Conservation (phyloP, 805 yeast species). For the Yarrowia sp. region DNA sequence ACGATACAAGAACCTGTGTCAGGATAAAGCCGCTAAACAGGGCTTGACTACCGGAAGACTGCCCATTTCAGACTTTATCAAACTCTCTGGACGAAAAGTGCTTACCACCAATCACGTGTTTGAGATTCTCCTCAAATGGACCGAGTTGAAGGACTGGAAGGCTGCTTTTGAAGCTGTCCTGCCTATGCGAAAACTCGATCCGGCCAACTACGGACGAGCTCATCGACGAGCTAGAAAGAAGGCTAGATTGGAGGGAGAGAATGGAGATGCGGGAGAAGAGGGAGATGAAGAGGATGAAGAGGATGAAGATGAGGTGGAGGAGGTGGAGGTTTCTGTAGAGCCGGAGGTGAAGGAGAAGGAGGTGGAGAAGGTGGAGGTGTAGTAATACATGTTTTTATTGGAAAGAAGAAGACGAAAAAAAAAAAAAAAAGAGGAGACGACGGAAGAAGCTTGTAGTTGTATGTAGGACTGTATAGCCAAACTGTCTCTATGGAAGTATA, state of each 20-base stretch:
- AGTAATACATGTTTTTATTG: slow-evolving; percentile 1
- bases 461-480: too few species aligned
- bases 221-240: slow-evolving; percentile 21
- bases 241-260: background rate
- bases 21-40: slow-evolving; percentile 70
- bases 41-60: slow-evolving; percentile 72
- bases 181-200: slow-evolving; percentile 65
- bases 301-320: slow-evolving; percentile 31
- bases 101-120: slow-evolving; percentile 95
- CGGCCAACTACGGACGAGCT: slow-evolving; percentile 22
- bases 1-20: slow-evolving; percentile 76
- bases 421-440: too few species aligned
- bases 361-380: background rate
- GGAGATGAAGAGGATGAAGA: slow-evolving; percentile 29
- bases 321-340: slow-evolving; percentile 4
- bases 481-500: too few species aligned
- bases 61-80: slow-evolving; percentile 83
- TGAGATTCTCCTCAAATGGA: slow-evolving; percentile 77
- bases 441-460: too few species aligned
- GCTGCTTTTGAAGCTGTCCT: slow-evolving; percentile 80
- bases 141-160: slow-evolving; percentile 79
- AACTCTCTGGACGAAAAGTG: slow-evolving; percentile 80
- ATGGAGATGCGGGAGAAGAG: background rate
- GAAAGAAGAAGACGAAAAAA: too few species aligned
- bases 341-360: background rate